Evolutionary conservation across 2,329 filamentous ascomycete species (phyloP).

Genomic region (Trichoderma atroviride): DNA sequence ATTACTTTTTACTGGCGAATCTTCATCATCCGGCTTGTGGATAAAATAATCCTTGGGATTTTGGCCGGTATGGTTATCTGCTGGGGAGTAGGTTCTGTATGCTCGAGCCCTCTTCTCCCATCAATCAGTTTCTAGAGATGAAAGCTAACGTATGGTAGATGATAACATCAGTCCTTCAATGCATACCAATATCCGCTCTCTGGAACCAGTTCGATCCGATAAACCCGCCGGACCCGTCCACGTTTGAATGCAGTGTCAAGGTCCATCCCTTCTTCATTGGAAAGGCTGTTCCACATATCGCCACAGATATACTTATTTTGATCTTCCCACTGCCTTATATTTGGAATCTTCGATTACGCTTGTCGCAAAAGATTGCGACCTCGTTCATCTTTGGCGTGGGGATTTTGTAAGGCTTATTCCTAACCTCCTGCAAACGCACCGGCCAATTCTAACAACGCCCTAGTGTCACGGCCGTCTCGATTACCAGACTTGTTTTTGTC

Average conservation of each 20-base stretch:
- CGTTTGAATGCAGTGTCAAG: constrained; percentile 29
- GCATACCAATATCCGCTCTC: constrained; percentile 29
- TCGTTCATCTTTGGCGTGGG: constrained; percentile 33
- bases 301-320: constrained; percentile 34
- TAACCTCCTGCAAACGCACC: not conserved
- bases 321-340: constrained; percentile 34
- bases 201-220: constrained; percentile 29
- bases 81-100: constrained; percentile 23
- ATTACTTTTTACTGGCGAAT: constrained; percentile 31
- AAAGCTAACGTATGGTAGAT: not conserved
- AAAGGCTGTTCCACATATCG: constrained; percentile 34
- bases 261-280: constrained; percentile 32
- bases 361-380: constrained; percentile 31
- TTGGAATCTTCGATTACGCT: constrained; percentile 31
- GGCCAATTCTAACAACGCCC: not conserved
- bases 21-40: constrained; percentile 19
- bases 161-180: constrained; percentile 28
- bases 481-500: constrained; percentile 28
- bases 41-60: constrained; percentile 16
- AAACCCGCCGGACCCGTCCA: constrained; percentile 17
- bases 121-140: not conserved
- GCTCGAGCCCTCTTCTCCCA: not conserved
- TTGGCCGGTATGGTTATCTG: constrained; percentile 12
- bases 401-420: constrained; percentile 29
- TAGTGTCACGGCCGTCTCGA: constrained; percentile 29